Percentiles rank a stretch among this genome's conserved stretches.
These are phyloP conservation scores for Musa itinerans DNA, from an alignment of 176 grass and related monocot species.

Conservation along the genomic window DNA sequence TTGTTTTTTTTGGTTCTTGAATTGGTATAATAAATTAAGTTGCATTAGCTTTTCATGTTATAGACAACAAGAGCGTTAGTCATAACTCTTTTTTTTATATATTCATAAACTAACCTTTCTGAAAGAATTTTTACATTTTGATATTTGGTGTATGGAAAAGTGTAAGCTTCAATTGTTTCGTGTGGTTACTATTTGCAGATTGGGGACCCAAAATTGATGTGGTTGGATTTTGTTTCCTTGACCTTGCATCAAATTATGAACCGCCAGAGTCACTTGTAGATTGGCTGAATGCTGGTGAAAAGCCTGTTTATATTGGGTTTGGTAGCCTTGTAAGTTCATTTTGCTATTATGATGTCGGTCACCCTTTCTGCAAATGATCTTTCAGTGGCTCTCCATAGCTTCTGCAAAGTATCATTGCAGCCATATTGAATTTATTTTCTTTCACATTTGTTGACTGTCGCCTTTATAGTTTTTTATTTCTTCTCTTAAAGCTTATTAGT, in stretches of 20 bases:
- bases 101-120: no score
- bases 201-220: constrained; percentile 94
- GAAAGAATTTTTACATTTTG: no score
- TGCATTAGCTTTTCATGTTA: background rate
- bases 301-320: constrained; percentile 90
- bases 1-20: background rate
- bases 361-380: background rate
- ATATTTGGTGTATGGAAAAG: no score
- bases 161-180: background rate
- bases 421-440: no score
- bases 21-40: background rate
- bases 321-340: constrained; percentile 81
- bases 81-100: no score
- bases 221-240: constrained; percentile 97
- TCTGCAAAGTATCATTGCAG: background rate
- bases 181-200: constrained; percentile 32
- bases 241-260: constrained; percentile 86
- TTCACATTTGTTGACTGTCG: background rate
- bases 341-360: background rate
- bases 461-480: background rate
- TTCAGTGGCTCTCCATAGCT: background rate
- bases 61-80: no score
- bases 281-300: constrained; percentile 87
- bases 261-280: constrained; percentile 68
- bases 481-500: no score